Conservation (phyloP, 345 rosid species). For the Linum trigynum region DNA sequence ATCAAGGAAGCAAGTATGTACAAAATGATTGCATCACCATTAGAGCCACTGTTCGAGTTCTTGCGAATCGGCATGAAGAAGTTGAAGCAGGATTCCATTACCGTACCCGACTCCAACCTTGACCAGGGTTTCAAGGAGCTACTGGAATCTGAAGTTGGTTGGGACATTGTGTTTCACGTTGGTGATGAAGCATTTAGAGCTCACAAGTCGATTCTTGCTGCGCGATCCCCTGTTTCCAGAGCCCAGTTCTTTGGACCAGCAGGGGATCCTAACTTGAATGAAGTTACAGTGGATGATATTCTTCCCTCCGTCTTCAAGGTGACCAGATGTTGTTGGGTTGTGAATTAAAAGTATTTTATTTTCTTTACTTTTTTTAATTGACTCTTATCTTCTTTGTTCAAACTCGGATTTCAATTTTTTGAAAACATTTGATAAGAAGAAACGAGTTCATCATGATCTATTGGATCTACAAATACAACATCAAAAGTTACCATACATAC, state of each 20-base stretch:
- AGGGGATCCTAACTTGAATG: constrained; percentile 51
- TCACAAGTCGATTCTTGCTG: constrained; percentile 78
- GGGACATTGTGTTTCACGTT: constrained; percentile 65
- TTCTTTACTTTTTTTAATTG: background rate
- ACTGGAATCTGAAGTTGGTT: constrained; percentile 66
- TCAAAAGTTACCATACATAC: no score
- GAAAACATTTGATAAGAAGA: no score
- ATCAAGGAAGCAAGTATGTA: constrained; percentile 58
- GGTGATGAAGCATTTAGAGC: constrained; percentile 74
- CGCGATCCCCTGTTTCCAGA: constrained; percentile 87
- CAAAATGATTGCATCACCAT: constrained; percentile 74
- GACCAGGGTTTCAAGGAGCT: constrained; percentile 56
- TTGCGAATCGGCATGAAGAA: constrained; percentile 37
- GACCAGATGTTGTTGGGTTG: no score
- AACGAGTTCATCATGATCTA: no score
- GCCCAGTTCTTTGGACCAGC: constrained; percentile 92
- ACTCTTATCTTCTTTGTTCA: background rate
- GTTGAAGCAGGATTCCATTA: constrained; percentile 43
- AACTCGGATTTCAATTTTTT: no score
- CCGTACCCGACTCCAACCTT: constrained; percentile 66
- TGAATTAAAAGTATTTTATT: no score
- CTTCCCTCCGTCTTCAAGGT: constrained; percentile 88
- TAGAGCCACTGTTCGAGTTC: constrained; percentile 87
- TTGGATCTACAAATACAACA: no score
- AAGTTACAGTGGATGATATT: constrained; percentile 54